Conservation (phyloP, 495 filamentous ascomycete genomes). For the Diplogelasinospora grovesii region DNA sequence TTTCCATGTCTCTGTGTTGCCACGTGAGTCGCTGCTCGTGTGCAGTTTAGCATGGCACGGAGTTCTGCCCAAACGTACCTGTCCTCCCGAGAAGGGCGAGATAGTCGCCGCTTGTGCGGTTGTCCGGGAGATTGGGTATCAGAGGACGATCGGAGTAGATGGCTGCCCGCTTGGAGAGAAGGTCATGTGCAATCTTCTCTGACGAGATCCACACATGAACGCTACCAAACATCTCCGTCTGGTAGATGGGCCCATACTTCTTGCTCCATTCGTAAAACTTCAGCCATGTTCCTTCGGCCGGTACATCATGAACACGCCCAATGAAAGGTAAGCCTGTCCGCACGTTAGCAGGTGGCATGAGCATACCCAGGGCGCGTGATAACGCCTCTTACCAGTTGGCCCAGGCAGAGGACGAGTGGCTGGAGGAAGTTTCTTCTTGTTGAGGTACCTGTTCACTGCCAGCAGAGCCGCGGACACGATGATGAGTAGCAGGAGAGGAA, state of each 20-base stretch:
- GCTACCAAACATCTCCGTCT: constrained; percentile 49
- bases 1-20: constrained; percentile 44
- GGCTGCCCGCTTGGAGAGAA: constrained; percentile 51
- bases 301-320: constrained; percentile 54
- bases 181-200: constrained; percentile 49
- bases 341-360: not conserved
- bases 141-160: constrained; percentile 58
- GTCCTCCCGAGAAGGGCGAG: constrained; percentile 48
- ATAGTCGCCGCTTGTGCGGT: constrained; percentile 50
- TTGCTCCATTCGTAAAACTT: constrained; percentile 59
- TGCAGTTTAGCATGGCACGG: too few species aligned
- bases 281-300: constrained; percentile 41
- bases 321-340: constrained; percentile 44
- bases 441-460: constrained; percentile 6
- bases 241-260: constrained; percentile 57
- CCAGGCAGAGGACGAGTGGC: constrained; percentile 23
- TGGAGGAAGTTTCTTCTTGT: constrained; percentile 17
- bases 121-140: constrained; percentile 47
- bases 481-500: not conserved
- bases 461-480: constrained; percentile 3
- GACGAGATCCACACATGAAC: constrained; percentile 55
- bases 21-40: too few species aligned
- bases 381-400: constrained; percentile 27
- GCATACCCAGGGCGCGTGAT: not conserved
- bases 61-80: constrained; percentile 32